Base-by-base conservation (phyloP, 148 eudicot genomes). In the Rhododendron molle region DNA sequence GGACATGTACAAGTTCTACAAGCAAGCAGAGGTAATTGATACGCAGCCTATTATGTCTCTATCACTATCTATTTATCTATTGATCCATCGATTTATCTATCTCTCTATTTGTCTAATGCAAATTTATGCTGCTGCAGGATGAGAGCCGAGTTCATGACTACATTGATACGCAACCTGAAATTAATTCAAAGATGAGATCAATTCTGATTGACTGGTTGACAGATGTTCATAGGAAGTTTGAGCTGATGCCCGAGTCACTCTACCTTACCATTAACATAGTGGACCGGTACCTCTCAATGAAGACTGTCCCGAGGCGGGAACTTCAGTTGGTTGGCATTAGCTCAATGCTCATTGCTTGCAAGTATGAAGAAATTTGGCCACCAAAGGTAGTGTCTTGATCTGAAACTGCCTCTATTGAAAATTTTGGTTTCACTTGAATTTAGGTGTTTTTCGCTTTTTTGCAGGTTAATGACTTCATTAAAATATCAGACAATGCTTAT, bases 291-390 rank as follows among this genome's bases (percentile, higher is more conserved):
- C 95, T 96, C n/a, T 91, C 98, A 0, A 82, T 88, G 76, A 90
- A 91, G 86, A 83, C 89, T 47, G 91, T 92, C 60, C 87, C 93
- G 3, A 90, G 96, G 86, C 91, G 87, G 90, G 96, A 94, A 62
- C 95, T 96, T 88, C 98, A 96, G 89, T 82, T 96, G 87, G 90
- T 94, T 47, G 98, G 98, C 85, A 90, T 96, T 10, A 86, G 94
- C 69, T 88, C 98, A 81, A 92, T 94, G 98, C 92, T 96, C 78
- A 83, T 96, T 80, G 98, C 98, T 23, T 92, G 95, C 95, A 96
- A 96, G 85, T 96, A 96, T 84, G 98, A 96, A 90, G 98, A 94
- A 73, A 94, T 94, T 43, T 94, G 98, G 98, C 94, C 98, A 58
- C 98, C 98, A 34, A 94, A 94, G 94, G 98, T 93, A 88, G 16